A percentile compares a stretch with the other conserved stretches of the same genome.
Evolutionary conservation across 495 filamentous ascomycete genomes (phyloP).

Genomic region (Penicillium malachiteum): DNA sequence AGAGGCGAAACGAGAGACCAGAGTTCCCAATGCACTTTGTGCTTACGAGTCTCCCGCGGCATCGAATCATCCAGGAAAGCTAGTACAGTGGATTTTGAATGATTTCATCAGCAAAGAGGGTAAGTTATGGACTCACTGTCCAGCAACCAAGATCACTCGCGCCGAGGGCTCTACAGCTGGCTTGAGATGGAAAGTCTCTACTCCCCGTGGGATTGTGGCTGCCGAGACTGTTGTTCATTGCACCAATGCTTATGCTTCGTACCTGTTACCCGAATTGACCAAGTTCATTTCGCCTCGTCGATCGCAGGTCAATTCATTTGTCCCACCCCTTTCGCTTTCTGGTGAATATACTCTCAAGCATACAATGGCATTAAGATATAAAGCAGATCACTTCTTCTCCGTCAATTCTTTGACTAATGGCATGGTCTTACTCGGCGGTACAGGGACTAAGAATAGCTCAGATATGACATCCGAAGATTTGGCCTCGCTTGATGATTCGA

Average conservation of each 20-base stretch:
- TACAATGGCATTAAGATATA: conserved; percentile 12
- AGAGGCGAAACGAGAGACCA: conserved; percentile 5
- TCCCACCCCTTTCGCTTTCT: conserved; percentile 3
- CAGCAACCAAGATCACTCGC: conserved; percentile 1
- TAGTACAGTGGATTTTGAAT: conserved; percentile 15
- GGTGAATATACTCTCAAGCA: conserved; percentile 1
- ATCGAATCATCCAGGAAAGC: conserved; percentile 13
- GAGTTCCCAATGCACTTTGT: background rate
- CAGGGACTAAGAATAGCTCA: conserved; percentile 5
- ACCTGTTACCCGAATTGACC: conserved; percentile 6
- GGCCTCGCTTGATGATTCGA: conserved; percentile 10
- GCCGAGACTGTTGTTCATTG: conserved; percentile 11
- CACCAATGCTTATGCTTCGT: conserved; percentile 11
- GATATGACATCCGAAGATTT: background rate
- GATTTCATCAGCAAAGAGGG: conserved; percentile 10
- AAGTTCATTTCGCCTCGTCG: conserved; percentile 8
- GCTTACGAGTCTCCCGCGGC: conserved; percentile 13
- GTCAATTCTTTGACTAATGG: conserved; percentile 12
- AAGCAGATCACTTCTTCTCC: conserved; percentile 8
- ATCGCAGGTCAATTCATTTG: conserved; percentile 10
- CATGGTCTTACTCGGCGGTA: conserved; percentile 9
- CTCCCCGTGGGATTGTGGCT: conserved; percentile 6
- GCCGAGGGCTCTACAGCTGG: background rate
- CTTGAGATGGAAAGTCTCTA: conserved; percentile 9
- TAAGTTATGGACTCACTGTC: conserved; percentile 15